Evolutionary conservation across 257 asterid species (phyloP).

Genomic region (Solanum infundibuliforme): DNA sequence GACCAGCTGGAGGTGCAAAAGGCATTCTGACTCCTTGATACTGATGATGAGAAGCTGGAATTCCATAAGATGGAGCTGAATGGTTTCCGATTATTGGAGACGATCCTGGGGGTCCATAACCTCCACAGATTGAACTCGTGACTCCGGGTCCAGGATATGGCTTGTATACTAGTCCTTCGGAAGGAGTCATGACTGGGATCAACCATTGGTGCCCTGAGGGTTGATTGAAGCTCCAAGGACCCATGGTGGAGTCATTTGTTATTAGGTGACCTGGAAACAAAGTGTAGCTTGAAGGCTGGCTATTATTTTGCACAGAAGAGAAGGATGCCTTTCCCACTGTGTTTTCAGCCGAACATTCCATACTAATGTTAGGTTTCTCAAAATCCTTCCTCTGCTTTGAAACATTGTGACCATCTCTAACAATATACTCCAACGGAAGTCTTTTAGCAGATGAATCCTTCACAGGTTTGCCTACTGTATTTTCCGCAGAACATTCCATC

Average conservation of each 20-base stretch:
- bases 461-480: conserved; percentile 31
- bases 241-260: conserved; percentile 14
- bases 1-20: conserved; percentile 20
- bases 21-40: conserved; percentile 27
- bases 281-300: conserved; percentile 13
- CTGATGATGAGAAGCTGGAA: conserved; percentile 28
- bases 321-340: conserved; percentile 28
- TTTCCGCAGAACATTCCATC: conserved; percentile 61
- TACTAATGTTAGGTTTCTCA: conserved; percentile 23
- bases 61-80: conserved; percentile 32
- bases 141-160: conserved; percentile 54
- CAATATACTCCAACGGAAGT: conserved; percentile 22
- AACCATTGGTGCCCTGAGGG: conserved; percentile 69
- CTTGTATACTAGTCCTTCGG: conserved; percentile 84
- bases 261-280: conserved; percentile 7
- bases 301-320: conserved; percentile 29
- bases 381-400: conserved; percentile 22
- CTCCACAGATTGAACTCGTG: conserved; percentile 21
- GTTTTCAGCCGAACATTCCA: conserved; percentile 60
- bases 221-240: conserved; percentile 33
- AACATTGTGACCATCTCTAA: conserved; percentile 19
- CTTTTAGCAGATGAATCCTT: conserved; percentile 31
- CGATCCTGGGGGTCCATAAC: conserved; percentile 23
- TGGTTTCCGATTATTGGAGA: conserved; percentile 28
- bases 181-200: conserved; percentile 80